Percentiles rank a stretch among this genome's conserved stretches.
phyloP scores from a whole-genome alignment of 2,329 filamentous ascomycete species.

The Aureobasidium sp. region DNA sequence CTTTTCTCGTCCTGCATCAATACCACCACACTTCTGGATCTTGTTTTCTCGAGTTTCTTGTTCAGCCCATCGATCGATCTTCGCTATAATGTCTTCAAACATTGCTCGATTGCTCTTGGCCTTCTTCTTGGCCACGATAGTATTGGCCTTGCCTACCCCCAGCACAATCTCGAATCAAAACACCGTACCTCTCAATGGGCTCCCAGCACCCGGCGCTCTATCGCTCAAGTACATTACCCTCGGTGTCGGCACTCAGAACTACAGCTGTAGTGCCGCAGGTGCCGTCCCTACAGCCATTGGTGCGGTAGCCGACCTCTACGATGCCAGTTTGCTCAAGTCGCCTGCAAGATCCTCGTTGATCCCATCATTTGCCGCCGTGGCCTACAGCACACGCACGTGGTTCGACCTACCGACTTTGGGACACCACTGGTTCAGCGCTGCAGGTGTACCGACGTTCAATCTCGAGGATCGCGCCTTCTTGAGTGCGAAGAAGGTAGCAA shows the following conservation, averaged over 20 bases:
- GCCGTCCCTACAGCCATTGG: constrained; percentile 34
- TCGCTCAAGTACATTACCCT: constrained; percentile 42
- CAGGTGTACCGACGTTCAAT: constrained; percentile 52
- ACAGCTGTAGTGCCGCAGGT: constrained; percentile 45
- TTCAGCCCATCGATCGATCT: not conserved
- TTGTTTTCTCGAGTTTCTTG: not conserved
- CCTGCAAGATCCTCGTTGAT: constrained; percentile 13
- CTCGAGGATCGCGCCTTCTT: constrained; percentile 39
- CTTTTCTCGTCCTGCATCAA: not conserved
- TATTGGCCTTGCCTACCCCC: not conserved
- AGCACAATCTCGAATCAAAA: not conserved
- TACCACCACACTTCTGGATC: not conserved
- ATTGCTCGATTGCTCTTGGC: not conserved
- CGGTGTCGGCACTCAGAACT: constrained; percentile 61
- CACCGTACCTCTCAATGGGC: constrained; percentile 9
- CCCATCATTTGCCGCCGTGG: constrained; percentile 2
- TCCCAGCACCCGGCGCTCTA: not conserved
- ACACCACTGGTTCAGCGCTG: constrained; percentile 57
- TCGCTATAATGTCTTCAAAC: not conserved
- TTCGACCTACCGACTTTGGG: constrained; percentile 36
- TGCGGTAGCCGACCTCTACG: constrained; percentile 39
- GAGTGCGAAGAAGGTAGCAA: constrained; percentile 42
- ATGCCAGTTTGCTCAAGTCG: constrained; percentile 33
- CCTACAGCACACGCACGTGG: constrained; percentile 1
- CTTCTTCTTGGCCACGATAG: not conserved